Evolutionary conservation across 1,139 yeast species (phyloP), one percentile per base, ranked within the genome.

Genomic region (Geotrichum armillariae): DNA sequence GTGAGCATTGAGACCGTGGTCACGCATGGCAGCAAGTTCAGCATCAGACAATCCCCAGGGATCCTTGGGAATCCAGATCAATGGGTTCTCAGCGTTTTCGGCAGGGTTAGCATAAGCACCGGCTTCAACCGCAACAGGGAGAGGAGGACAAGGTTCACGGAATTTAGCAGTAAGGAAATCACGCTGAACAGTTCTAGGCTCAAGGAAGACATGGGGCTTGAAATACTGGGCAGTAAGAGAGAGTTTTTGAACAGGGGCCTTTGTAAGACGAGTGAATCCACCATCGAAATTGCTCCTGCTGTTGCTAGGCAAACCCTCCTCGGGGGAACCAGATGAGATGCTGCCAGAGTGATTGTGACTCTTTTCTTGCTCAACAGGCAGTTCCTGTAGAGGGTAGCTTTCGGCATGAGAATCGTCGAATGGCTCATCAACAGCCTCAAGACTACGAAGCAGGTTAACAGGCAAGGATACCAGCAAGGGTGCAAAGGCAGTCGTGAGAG

Each of bases 1-100:
- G 49, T 80, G 73, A 44, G 85, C 81, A 18, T 74, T 72, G 36
- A 85, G 74, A n/a, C 61, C 75, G 2, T 60, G 54, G 7, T 58
- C 60, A 12, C 62, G 58, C 36, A 72, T 59, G 45, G 76, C 71
- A 41, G 74, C 76, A 11, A 85, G 78, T 59, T 86, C 82, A 17
- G 63, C 66, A 1, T 76, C 69, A 3, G 95, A 82, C 64, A 88
- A 77, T 0, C 98, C 98, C 76, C 80, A 78, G 6, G 86, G 82
- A 68, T 93, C 99, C 53, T 74, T 74, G 8, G 97, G 95, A 58
- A 93, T 79, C 99, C 99, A 93, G 18, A 93, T 72, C 23, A 76
- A 73, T 4, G 96, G 95, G 59, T 83, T 77, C 34, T 73, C 69
- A 0, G 82, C 83, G 20, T 78, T 71, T 8, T 83, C 80, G 2